Evolutionary conservation across 305 asterid genomes (phyloP).

Genomic region (Euphrasia arctica): DNA sequence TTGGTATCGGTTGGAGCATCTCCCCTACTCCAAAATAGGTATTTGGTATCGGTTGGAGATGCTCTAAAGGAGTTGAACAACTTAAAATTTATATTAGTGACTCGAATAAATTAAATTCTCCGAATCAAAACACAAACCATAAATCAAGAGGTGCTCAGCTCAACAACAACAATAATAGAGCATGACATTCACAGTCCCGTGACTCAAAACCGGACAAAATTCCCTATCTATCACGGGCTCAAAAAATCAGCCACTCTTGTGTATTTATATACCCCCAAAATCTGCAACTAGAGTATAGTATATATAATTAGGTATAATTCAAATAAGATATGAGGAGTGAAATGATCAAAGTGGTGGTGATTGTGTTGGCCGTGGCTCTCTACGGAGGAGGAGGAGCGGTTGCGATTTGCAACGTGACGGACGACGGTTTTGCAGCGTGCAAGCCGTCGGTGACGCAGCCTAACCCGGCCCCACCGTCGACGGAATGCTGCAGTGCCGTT

Average conservation of each 20-base stretch:
- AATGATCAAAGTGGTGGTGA: slow-evolving; percentile 24
- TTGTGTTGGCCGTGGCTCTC: slow-evolving; percentile 24
- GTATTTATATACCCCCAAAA: slow-evolving; percentile 22
- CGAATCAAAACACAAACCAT: too few relatives aligned
- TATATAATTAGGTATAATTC: neutral
- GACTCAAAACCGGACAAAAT: slow-evolving; percentile 36
- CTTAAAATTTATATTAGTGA: too few relatives aligned
- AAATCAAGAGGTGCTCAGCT: too few relatives aligned
- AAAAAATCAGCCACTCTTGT: neutral
- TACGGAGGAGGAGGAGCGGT: slow-evolving; percentile 18
- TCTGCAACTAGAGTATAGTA: neutral
- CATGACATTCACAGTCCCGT: slow-evolving; percentile 23
- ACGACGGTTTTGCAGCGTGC: slow-evolving; percentile 45
- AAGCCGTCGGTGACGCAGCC: slow-evolving; percentile 50
- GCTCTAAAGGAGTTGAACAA: too few relatives aligned
- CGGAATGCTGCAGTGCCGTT: slow-evolving; percentile 56
- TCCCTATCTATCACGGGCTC: slow-evolving; percentile 31
- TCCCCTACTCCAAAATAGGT: too few relatives aligned
- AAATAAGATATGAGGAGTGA: slow-evolving; percentile 7
- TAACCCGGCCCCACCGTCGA: slow-evolving; percentile 38
- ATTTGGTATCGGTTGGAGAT: too few relatives aligned
- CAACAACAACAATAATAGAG: neutral
- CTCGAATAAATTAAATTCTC: too few relatives aligned
- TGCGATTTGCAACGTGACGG: slow-evolving; percentile 46
- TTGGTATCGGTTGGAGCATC: too few relatives aligned